Conservation (phyloP, 352 stramenopile genomes). For the Nannochloropsis limnetica region DNA sequence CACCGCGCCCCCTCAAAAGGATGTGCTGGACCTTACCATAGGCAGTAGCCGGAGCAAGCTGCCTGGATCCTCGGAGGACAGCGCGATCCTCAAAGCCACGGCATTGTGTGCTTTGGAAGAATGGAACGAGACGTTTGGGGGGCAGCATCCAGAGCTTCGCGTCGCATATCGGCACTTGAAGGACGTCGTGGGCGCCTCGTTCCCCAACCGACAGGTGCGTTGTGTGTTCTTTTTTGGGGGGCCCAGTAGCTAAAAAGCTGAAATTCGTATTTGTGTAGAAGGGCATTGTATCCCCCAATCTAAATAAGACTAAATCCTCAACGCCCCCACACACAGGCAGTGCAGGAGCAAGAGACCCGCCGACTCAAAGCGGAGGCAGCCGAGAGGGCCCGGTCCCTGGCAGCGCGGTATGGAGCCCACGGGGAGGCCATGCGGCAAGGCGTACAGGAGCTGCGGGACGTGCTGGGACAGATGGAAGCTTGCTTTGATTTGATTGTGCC, state of each 20-base stretch:
- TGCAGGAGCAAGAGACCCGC: background rate
- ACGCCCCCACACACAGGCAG: background rate
- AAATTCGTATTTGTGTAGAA: no score
- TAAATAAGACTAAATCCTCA: background rate
- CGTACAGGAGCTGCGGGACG: constrained; percentile 19
- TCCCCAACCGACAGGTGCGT: constrained; percentile 9
- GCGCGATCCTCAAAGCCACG: background rate
- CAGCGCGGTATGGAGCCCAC: constrained; percentile 5
- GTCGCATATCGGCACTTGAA: constrained; percentile 26
- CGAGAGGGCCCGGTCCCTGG: background rate
- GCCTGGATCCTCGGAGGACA: background rate
- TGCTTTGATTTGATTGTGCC: constrained; percentile 23
- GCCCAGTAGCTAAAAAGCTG: no score
- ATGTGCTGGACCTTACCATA: background rate
- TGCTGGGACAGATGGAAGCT: constrained; percentile 25
- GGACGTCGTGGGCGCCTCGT: constrained; percentile 11
- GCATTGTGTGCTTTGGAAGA: background rate
- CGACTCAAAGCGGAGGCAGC: background rate
- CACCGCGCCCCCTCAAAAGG: background rate
- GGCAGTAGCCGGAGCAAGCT: background rate
- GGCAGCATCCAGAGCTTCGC: background rate
- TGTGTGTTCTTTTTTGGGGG: no score
- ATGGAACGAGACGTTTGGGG: background rate
- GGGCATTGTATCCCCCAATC: no score
- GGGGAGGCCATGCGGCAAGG: background rate